Conservation (phyloP, 495 filamentous ascomycete species). For the Talaromyces liani region DNA sequence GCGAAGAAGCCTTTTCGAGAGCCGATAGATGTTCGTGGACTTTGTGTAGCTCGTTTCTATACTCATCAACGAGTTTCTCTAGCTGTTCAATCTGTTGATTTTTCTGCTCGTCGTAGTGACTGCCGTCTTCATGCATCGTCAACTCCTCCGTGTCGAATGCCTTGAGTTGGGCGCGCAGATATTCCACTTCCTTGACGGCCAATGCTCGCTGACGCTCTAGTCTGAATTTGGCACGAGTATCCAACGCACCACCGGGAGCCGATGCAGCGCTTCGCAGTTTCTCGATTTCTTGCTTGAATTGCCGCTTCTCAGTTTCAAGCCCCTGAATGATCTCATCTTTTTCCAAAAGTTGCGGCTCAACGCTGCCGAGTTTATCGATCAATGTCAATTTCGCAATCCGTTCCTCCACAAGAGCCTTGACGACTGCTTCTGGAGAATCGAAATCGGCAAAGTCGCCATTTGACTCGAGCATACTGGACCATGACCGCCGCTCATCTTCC, state of each 20-base stretch:
- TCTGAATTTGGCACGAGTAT: constrained; percentile 55
- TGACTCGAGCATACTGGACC: constrained; percentile 77
- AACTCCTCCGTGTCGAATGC: constrained; percentile 84
- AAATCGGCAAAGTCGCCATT: constrained; percentile 62
- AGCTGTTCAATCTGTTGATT: constrained; percentile 69
- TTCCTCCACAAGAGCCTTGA: constrained; percentile 73
- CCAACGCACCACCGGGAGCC: constrained; percentile 29
- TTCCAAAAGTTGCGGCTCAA: constrained; percentile 72
- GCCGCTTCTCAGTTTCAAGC: constrained; percentile 60
- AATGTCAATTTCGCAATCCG: constrained; percentile 70
- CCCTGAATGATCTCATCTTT: constrained; percentile 69
- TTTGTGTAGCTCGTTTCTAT: constrained; percentile 73
- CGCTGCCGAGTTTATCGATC: constrained; percentile 64
- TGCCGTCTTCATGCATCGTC: constrained; percentile 67
- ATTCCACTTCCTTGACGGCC: constrained; percentile 86
- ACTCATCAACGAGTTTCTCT: constrained; percentile 78
- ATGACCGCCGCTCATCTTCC: constrained; percentile 80
- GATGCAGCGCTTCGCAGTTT: constrained; percentile 43
- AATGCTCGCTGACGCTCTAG: constrained; percentile 80
- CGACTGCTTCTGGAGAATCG: constrained; percentile 81
- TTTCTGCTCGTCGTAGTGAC: constrained; percentile 66
- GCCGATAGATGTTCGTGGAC: constrained; percentile 64
- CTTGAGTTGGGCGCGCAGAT: constrained; percentile 86
- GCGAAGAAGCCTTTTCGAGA: constrained; percentile 37
- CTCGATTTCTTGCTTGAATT: constrained; percentile 59